Base-by-base conservation (phyloP, 805 yeast species). In the Teunomyces panamensis region DNA sequence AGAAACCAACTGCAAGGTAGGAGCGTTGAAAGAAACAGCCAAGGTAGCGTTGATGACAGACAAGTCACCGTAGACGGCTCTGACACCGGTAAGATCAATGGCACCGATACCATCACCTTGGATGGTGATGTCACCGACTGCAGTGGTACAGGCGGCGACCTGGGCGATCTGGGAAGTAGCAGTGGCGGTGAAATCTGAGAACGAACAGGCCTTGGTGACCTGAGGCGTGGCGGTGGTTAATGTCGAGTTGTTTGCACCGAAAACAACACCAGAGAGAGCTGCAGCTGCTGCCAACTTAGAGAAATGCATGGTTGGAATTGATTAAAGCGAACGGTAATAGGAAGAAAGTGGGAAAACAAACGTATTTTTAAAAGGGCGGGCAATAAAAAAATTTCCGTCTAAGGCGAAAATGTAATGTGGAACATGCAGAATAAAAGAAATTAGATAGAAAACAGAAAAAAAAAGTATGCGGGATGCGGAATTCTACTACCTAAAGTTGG, bases 41-140 rank as follows among this genome's bases (percentile, higher is more conserved):
- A 65, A 54, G 36, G 88, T 77, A 54, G 91, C 87, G 64, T 87
- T 85, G 65, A 63, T 71, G 63, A 89, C 74, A 44, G 64, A 69
- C 63, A 94, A 75, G 61, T 83, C 79, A 74, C 98, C 99, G 64
- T 81, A 81, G 58, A 94, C 73, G 62, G 80, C 83, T 73, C 84
- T 51, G 57, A 91, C 86, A 55, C 87, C 88, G 63, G 85, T 84
- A 60, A 94, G 74, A 49, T 84, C 77, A 57, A 85, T 84, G 50
- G 79, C 57, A 55, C 82, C 84, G 52, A 85, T 68, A 14, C 53
- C 57, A 54, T 71, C 75, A 73, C 91, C 91, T 49, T 78, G 63
- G 63, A 92, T 78, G 71, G 74, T 68, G 59, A 94, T 73, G 67
- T 84, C 84, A 78, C 97, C 98, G 54, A 80, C 79, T 57, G 94